These are phyloP conservation scores for Serpula lacrymans DNA, from an alignment of 768 basidiomycete genomes.

Conservation along the genomic window DNA sequence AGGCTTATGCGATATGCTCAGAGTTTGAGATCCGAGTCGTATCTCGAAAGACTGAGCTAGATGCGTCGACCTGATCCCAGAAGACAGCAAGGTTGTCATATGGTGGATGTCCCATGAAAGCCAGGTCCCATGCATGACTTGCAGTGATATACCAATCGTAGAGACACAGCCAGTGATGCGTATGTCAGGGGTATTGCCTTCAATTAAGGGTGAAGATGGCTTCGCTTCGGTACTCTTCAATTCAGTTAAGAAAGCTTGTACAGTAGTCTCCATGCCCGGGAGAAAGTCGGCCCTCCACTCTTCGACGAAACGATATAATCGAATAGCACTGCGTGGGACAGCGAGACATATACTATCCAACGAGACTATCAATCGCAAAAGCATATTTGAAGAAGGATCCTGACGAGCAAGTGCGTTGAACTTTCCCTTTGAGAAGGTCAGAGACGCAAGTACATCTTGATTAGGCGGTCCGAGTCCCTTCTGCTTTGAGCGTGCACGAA, in stretches of 20 bases:
- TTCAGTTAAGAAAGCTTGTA: conserved; percentile 65
- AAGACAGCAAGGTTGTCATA: conserved; percentile 45
- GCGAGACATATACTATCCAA: conserved; percentile 47
- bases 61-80: conserved; percentile 29
- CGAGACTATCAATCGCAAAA: conserved; percentile 41
- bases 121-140: conserved; percentile 89
- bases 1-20: conserved; percentile 54
- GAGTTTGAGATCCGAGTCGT: conserved; percentile 57
- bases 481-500: conserved; percentile 55
- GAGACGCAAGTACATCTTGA: conserved; percentile 59
- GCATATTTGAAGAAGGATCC: conserved; percentile 38
- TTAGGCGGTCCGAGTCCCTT: conserved; percentile 38
- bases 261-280: conserved; percentile 65
- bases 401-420: conserved; percentile 44
- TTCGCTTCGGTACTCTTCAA: conserved; percentile 41
- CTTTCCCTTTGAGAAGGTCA: conserved; percentile 46
- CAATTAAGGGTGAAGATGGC: conserved; percentile 21
- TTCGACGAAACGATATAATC: conserved; percentile 73
- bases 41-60: conserved; percentile 54
- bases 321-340: conserved; percentile 79
- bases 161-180: conserved; percentile 53
- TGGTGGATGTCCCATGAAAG: conserved; percentile 67
- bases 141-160: conserved; percentile 59
- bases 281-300: conserved; percentile 83
- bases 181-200: conserved; percentile 20